A percentile compares a stretch with the other conserved stretches of the same genome.
Evolutionary conservation across 2,329 filamentous ascomycete species (phyloP).

Genomic region (Colletotrichum sp.): DNA sequence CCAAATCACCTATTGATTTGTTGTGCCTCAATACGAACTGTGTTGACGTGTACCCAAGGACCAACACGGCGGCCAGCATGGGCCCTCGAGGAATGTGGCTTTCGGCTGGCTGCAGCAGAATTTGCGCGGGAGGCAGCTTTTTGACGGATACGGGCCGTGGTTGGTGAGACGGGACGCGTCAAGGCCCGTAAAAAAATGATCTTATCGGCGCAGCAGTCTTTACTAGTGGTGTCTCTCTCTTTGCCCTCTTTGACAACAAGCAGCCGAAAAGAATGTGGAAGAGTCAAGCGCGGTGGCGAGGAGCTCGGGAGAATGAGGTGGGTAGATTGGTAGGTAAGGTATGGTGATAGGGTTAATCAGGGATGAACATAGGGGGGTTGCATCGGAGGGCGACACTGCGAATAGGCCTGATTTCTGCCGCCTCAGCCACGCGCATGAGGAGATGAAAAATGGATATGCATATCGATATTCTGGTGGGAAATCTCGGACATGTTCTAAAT

Average conservation of each 20-base stretch:
- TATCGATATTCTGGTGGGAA: conserved; percentile 7
- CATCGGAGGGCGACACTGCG: background rate
- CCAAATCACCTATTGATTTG: background rate
- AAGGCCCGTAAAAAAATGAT: background rate
- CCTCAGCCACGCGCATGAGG: conserved; percentile 7
- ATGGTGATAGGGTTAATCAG: background rate
- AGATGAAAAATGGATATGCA: conserved; percentile 17
- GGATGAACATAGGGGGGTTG: conserved; percentile 10
- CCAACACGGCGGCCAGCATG: background rate
- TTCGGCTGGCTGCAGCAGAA: background rate
- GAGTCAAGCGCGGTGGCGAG: background rate
- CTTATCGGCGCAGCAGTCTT: background rate
- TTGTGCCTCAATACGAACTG: background rate
- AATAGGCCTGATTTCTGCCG: background rate
- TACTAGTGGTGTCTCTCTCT: background rate
- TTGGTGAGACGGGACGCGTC: conserved; percentile 13
- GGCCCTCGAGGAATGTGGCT: background rate
- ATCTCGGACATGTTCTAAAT: conserved; percentile 18
- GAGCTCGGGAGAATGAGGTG: background rate
- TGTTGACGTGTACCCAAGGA: background rate
- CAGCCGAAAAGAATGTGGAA: background rate
- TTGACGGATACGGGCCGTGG: background rate
- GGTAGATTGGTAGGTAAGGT: background rate
- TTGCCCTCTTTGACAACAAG: background rate
- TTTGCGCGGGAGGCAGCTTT: background rate